phyloP scores from a whole-genome alignment of 306 rosid species.

The Rosa rugosa region DNA sequence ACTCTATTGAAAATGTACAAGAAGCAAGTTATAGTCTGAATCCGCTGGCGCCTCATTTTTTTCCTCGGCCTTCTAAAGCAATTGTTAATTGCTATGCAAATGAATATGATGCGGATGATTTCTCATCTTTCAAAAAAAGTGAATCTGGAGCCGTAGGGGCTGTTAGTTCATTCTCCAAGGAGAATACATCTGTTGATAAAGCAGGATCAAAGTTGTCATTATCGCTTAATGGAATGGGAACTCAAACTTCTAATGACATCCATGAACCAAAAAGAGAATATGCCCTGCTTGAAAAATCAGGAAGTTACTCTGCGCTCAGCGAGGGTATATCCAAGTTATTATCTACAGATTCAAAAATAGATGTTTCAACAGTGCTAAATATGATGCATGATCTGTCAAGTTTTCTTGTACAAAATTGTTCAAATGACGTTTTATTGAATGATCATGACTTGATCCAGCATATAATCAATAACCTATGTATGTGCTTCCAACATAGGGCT shows the following conservation, averaged over 20 bases:
- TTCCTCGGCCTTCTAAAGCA: conserved; percentile 46
- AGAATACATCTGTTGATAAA: conserved; percentile 25
- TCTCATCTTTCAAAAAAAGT: conserved; percentile 30
- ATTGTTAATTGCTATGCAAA: not conserved
- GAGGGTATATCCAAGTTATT: conserved; percentile 43
- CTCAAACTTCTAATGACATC: conserved; percentile 30
- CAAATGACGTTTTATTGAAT: conserved; percentile 31
- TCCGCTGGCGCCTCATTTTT: conserved; percentile 62
- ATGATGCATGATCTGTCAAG: conserved; percentile 58
- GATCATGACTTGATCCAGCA: conserved; percentile 40
- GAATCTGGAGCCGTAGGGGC: conserved; percentile 23
- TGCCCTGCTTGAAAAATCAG: conserved; percentile 31
- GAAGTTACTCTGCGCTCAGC: conserved; percentile 26
- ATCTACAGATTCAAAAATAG: conserved; percentile 41
- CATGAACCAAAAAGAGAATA: conserved; percentile 29
- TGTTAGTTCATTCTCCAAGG: conserved; percentile 32
- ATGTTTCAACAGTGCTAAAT: conserved; percentile 36
- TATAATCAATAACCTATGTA: conserved; percentile 49
- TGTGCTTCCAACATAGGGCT: conserved; percentile 29
- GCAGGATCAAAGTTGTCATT: conserved; percentile 31
- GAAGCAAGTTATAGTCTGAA: conserved; percentile 50
- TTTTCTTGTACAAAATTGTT: conserved; percentile 45
- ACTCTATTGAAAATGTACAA: conserved; percentile 30
- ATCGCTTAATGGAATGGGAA: conserved; percentile 28
- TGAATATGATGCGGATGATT: conserved; percentile 33